Conservation (phyloP, 2,329 filamentous ascomycete genomes). For the Uncinocarpus reesii region DNA sequence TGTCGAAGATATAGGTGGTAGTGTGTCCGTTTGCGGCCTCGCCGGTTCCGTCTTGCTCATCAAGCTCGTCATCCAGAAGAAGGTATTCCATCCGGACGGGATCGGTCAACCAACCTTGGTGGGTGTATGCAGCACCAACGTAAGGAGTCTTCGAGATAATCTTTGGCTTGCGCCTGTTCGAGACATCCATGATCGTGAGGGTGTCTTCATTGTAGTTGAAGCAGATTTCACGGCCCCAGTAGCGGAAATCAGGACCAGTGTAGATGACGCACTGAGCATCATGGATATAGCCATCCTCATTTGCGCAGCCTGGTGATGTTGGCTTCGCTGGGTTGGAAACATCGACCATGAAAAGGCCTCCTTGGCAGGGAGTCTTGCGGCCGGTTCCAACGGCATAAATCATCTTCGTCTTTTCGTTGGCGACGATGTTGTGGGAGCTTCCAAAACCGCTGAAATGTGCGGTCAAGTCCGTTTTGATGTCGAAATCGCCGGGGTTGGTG, state of each 20-base stretch:
- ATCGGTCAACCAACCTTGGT: conserved; percentile 49
- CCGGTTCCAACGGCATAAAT: conserved; percentile 41
- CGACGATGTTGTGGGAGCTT: conserved; percentile 45
- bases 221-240: conserved; percentile 45
- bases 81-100: conserved; percentile 38
- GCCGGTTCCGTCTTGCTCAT: conserved; percentile 38
- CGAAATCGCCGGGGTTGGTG: conserved; percentile 36
- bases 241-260: conserved; percentile 42
- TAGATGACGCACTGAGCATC: conserved; percentile 51
- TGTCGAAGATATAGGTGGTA: conserved; percentile 45
- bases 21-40: conserved; percentile 37
- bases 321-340: conserved; percentile 46
- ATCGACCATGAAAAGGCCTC: conserved; percentile 51
- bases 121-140: conserved; percentile 48
- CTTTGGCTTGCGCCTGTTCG: conserved; percentile 21
- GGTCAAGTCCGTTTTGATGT: conserved; percentile 36
- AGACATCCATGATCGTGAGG: conserved; percentile 21
- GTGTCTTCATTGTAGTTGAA: conserved; percentile 44
- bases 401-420: conserved; percentile 37
- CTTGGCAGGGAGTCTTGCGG: conserved; percentile 39
- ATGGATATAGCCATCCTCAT: conserved; percentile 50
- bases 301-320: conserved; percentile 45
- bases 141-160: conserved; percentile 47
- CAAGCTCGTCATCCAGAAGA: conserved; percentile 46
- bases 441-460: conserved; percentile 36